Base-by-base conservation (phyloP, 768 basidiomycete species). In the Auriscalpium vulgare region DNA sequence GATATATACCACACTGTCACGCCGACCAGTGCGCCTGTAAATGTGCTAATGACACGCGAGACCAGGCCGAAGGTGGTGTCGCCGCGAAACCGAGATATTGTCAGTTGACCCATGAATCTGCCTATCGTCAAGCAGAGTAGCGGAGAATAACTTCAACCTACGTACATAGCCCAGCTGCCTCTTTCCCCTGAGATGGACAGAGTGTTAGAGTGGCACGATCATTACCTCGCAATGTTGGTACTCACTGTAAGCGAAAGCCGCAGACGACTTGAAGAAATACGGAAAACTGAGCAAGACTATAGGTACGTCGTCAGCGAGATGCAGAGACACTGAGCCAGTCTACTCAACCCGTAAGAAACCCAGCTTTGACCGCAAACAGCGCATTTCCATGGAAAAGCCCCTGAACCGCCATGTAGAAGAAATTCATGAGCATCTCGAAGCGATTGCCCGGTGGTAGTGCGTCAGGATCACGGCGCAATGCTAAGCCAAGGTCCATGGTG, bases 91-190 rank as follows among this genome's bases (percentile, higher is more conserved):
- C 87, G 79, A 9, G 84, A 73, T 0, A 88, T 67, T 0, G 86
- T 86, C 7, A 88, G 71, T 62, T 90, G 88, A 0, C 80, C 87
- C 84, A 90, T 88, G 64, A 89, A 76, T 16, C 84, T 87, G 54
- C 53, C 13, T 0, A 34, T 40, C 9, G 51, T n/a, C 21, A 10
- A n/a, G 56, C 51, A 4, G 23, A 43, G 37, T 43, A 11, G 29
- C 1, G 10, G 21, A 36, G 21, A 56, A 13, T n/a, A 50, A 14
- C 21, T 36, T 21, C 23, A 35, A n/a, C 40, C 10, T 46, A 57
- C 80, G 63, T 55, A 88, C 83, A 88, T 75, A 10, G 75, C 86
- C 88, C 88, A 91, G 3, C 84, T 77, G 62, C 54, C 79, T 74
- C 56, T 88, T 81, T 37, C 70, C 87, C 85, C 52, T 17, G 48